phyloP scores from a whole-genome alignment of 345 rosid genomes.

The Anastatica hierochuntica region DNA sequence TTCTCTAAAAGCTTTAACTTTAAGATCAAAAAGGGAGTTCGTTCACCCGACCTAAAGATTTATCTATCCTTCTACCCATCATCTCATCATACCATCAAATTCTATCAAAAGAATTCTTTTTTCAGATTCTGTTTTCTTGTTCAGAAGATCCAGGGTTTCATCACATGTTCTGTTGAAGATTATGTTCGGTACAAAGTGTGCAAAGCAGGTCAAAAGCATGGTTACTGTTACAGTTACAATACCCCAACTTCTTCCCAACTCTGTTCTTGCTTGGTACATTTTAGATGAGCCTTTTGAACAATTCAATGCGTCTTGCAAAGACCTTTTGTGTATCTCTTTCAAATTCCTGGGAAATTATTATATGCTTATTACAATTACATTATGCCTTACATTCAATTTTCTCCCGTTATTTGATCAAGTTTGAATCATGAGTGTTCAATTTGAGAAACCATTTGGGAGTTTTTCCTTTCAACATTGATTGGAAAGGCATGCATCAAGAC shows the following conservation, averaged over 20 bases:
- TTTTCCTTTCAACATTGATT: conserved; percentile 72
- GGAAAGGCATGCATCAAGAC: conserved; percentile 87
- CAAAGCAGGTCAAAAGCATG: conserved; percentile 46
- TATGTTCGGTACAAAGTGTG: conserved; percentile 32
- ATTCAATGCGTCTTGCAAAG: background rate
- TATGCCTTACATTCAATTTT: conserved; percentile 40
- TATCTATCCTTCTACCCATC: too few relatives aligned
- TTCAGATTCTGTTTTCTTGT: too few relatives aligned
- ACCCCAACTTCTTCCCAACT: conserved; percentile 74
- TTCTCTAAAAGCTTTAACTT: too few relatives aligned
- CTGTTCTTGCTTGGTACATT: conserved; percentile 71
- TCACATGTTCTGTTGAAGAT: conserved; percentile 44
- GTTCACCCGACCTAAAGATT: too few relatives aligned
- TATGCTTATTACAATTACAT: background rate
- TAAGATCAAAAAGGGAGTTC: too few relatives aligned
- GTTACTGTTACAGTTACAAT: conserved; percentile 61
- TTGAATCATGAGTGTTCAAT: conserved; percentile 93
- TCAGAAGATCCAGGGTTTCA: too few relatives aligned
- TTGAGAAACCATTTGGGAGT: conserved; percentile 82
- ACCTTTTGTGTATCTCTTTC: background rate
- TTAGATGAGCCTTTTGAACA: conserved; percentile 4
- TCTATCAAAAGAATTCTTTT: too few relatives aligned
- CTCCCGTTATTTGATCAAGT: conserved; percentile 97
- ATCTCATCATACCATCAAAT: too few relatives aligned
- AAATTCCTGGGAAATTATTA: background rate